These are phyloP conservation scores for Pogostemon cablin DNA, from an alignment of 257 asterid species.

Conservation along the genomic window DNA sequence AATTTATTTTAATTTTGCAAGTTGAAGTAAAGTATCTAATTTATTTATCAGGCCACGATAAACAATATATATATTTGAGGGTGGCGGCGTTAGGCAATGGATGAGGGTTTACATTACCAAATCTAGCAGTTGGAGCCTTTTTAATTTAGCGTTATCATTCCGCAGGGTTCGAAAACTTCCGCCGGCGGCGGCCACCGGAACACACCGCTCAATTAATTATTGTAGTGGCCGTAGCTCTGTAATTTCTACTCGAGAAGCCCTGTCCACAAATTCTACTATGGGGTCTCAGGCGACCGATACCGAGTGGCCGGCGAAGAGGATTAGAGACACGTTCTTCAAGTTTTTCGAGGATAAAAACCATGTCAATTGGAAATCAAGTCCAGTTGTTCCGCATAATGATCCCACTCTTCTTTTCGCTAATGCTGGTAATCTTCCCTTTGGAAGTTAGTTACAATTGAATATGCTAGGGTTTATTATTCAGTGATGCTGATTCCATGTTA, in stretches of 20 bases:
- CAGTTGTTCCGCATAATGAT: constrained; percentile 92
- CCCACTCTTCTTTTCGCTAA: constrained; percentile 93
- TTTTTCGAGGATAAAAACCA: constrained; percentile 74
- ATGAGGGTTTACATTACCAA: constrained; percentile 58
- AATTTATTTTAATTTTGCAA: no score
- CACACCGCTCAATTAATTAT: constrained; percentile 24
- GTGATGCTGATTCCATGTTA: constrained; percentile 8
- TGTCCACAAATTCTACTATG: constrained; percentile 44
- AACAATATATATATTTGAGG: constrained; percentile 6
- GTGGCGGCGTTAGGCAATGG: constrained; percentile 38
- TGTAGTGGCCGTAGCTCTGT: constrained; percentile 26
- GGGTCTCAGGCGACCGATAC: constrained; percentile 55
- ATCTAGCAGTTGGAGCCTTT: constrained; percentile 33
- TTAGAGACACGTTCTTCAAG: constrained; percentile 60
- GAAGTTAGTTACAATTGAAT: neutral
- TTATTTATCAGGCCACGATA: constrained; percentile 1
- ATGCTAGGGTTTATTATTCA: neutral
- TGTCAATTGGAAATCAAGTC: constrained; percentile 71
- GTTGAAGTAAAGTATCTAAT: neutral
- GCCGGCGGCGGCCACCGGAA: constrained; percentile 34
- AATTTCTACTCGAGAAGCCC: constrained; percentile 32
- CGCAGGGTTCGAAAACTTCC: constrained; percentile 27
- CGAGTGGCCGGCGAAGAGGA: constrained; percentile 81
- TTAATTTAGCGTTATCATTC: constrained; percentile 34
- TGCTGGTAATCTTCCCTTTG: constrained; percentile 53